Percentiles rank a stretch among this genome's conserved stretches.
Evolutionary conservation across 78 protist species (phyloP).

Genomic region (Chrysochromulina tobinii): DNA sequence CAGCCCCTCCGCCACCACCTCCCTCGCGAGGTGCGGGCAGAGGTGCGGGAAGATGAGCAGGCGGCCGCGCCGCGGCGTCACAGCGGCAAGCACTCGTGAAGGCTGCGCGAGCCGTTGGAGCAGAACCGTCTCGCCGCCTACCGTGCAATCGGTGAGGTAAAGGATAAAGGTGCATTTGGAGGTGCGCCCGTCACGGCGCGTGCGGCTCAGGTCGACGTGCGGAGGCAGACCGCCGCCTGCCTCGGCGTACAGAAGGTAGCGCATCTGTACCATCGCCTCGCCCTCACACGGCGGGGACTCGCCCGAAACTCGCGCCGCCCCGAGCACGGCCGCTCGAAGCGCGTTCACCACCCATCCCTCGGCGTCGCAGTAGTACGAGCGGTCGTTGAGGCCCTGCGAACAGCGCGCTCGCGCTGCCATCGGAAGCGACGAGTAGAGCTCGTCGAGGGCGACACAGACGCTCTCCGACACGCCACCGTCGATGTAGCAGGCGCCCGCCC

Average conservation of each 20-base stretch:
- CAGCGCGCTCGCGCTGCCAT: neutral
- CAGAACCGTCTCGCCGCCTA: neutral
- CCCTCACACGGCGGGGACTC: neutral
- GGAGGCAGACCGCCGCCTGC: constrained; percentile 30
- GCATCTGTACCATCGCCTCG: neutral
- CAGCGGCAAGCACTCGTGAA: neutral
- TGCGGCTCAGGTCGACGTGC: neutral
- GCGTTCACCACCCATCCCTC: constrained; percentile 13
- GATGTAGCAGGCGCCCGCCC: neutral
- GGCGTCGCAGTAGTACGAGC: neutral
- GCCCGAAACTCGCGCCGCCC: neutral
- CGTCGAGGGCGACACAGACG: neutral
- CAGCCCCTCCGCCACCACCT: neutral
- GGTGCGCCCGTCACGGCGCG: neutral
- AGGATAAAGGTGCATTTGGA: constrained; percentile 20
- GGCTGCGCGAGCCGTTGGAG: neutral
- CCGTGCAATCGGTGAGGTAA: neutral
- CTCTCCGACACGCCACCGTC: neutral
- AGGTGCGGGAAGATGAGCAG: constrained; percentile 29
- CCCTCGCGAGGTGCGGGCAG: constrained; percentile 25
- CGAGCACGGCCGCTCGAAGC: neutral
- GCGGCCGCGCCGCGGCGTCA: neutral
- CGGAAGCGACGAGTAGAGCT: neutral
- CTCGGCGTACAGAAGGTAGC: neutral
- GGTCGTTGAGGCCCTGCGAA: neutral